Evolutionary conservation across 495 filamentous ascomycete species (phyloP).

Genomic region (Cladorrhinum samala): DNA sequence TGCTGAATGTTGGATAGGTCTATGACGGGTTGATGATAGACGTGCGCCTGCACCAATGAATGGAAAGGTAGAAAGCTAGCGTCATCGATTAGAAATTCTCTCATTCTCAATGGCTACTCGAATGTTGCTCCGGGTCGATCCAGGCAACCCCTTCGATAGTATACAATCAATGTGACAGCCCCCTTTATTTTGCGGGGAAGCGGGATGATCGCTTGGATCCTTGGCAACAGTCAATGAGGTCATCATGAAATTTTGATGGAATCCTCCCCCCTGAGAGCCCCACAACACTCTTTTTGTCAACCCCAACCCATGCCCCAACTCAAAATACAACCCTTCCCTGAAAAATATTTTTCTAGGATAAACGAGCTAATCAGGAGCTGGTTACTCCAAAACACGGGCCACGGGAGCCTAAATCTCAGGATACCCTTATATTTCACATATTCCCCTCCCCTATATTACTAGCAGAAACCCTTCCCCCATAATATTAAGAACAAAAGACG

Average conservation of each 20-base stretch:
- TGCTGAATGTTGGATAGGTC: neutral
- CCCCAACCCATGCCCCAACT: neutral
- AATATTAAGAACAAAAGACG: too few species aligned
- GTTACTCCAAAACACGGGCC: too few species aligned
- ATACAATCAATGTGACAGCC: neutral
- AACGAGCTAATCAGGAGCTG: too few species aligned
- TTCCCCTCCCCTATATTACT: too few species aligned
- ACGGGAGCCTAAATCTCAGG: too few species aligned
- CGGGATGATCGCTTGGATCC: too few species aligned
- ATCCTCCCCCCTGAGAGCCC: neutral
- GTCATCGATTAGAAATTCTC: conserved; percentile 7
- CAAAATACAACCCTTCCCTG: too few species aligned
- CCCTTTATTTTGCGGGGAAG: neutral
- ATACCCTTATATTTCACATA: too few species aligned
- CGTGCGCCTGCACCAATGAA: neutral
- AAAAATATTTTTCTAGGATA: too few species aligned
- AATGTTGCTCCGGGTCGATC: neutral
- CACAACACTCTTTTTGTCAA: neutral
- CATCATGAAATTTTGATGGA: neutral
- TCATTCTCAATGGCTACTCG: conserved; percentile 7
- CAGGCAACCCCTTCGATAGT: neutral
- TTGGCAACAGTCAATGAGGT: neutral
- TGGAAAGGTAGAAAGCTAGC: neutral
- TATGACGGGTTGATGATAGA: neutral
- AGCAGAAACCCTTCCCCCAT: too few species aligned